phyloP scores from a whole-genome alignment of 2,329 filamentous ascomycete genomes.

The Geoglossum cookeanum region DNA sequence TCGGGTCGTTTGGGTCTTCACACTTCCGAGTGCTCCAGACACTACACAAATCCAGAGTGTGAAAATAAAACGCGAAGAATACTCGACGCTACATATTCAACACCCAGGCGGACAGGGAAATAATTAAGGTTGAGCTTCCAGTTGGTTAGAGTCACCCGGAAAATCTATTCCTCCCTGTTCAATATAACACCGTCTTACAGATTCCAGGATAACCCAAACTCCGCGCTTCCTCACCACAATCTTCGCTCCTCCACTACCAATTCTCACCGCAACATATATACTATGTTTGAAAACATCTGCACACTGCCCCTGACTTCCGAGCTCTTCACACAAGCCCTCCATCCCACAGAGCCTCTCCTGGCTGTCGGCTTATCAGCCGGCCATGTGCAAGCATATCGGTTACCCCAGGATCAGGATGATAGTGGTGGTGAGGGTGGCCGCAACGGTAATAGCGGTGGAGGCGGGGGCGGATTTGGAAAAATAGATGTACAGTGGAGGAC shows the following conservation, averaged over 20 bases:
- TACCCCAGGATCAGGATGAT: conserved; percentile 36
- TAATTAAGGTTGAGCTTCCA: too few relatives aligned
- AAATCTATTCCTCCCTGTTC: too few relatives aligned
- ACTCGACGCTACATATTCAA: too few relatives aligned
- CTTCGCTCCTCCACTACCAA: neutral
- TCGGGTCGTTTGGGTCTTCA: too few relatives aligned
- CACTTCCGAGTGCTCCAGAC: too few relatives aligned
- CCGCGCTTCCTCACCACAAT: neutral
- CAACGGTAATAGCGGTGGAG: conserved; percentile 17
- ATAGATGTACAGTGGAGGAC: conserved; percentile 79
- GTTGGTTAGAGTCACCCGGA: too few relatives aligned
- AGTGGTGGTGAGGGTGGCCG: conserved; percentile 28
- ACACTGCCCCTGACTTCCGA: conserved; percentile 71
- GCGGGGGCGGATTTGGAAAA: conserved; percentile 43
- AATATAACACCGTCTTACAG: too few relatives aligned
- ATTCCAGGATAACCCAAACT: neutral
- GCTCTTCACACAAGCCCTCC: conserved; percentile 72
- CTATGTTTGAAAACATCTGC: conserved; percentile 83
- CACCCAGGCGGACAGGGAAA: too few relatives aligned
- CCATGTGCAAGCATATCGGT: conserved; percentile 66
- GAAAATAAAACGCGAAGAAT: too few relatives aligned
- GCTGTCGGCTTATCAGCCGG: conserved; percentile 71
- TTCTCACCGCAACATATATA: neutral
- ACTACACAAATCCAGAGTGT: too few relatives aligned
- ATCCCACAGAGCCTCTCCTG: conserved; percentile 67